Conservation (phyloP, 306 rosid genomes). For the Quercus parvula region DNA sequence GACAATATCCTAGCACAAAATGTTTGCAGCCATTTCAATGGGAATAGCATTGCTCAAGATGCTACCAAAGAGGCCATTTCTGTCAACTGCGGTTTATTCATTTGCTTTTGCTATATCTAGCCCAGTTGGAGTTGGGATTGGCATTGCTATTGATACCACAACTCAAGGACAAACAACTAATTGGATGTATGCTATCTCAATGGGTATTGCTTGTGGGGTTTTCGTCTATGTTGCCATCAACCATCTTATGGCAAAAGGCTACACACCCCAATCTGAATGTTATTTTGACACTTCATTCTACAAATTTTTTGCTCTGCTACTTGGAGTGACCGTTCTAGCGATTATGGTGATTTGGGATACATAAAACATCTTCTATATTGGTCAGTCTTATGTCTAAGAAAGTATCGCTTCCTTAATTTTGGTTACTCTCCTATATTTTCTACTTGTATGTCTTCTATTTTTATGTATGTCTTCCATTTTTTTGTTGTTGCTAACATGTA, state of each 20-base stretch:
- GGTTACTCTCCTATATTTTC: background rate
- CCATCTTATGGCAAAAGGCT: constrained; percentile 71
- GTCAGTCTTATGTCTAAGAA: no score
- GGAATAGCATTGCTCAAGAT: constrained; percentile 71
- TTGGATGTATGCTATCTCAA: constrained; percentile 71
- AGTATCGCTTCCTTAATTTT: no score
- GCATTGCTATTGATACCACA: constrained; percentile 72
- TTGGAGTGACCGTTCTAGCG: constrained; percentile 64
- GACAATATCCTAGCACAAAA: constrained; percentile 80
- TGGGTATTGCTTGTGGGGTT: constrained; percentile 79
- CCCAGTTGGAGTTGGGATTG: constrained; percentile 63
- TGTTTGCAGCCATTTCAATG: constrained; percentile 79
- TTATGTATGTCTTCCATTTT: background rate
- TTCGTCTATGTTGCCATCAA: constrained; percentile 71
- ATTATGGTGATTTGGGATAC: constrained; percentile 74
- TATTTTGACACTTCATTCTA: constrained; percentile 48
- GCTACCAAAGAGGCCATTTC: constrained; percentile 64
- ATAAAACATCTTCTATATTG: background rate
- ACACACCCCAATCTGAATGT: constrained; percentile 31
- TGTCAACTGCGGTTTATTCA: constrained; percentile 45
- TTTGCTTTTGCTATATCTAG: constrained; percentile 27
- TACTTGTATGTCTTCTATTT: background rate
- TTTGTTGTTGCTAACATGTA: no score
- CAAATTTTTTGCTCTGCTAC: constrained; percentile 62
- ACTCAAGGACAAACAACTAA: constrained; percentile 58